These are phyloP conservation scores for Auriscalpium orientale DNA, from an alignment of 768 basidiomycete species.

Conservation along the genomic window DNA sequence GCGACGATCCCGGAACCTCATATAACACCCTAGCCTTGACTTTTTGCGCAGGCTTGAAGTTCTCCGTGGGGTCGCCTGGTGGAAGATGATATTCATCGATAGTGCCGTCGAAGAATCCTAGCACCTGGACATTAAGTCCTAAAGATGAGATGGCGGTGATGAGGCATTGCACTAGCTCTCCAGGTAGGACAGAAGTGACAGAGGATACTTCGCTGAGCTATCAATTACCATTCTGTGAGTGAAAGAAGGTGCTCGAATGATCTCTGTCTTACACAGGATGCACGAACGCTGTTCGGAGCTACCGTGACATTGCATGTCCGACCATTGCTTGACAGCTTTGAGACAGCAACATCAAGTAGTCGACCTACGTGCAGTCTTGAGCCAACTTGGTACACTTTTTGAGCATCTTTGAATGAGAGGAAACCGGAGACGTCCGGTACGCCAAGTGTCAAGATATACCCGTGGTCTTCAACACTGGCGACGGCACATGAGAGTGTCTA, in stretches of 20 bases:
- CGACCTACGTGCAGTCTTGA: slow-evolving; percentile 52
- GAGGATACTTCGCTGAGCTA: slow-evolving; percentile 74
- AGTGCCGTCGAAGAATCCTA: slow-evolving; percentile 90
- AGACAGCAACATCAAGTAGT: slow-evolving; percentile 59
- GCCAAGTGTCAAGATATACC: slow-evolving; percentile 85
- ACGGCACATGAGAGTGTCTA: slow-evolving; percentile 74
- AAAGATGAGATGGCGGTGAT: slow-evolving; percentile 66
- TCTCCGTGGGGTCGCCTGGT: slow-evolving; percentile 31
- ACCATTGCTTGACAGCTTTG: slow-evolving; percentile 65
- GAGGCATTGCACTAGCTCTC: slow-evolving; percentile 71
- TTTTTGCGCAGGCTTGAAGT: slow-evolving; percentile 61
- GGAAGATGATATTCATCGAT: slow-evolving; percentile 74
- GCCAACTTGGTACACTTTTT: slow-evolving; percentile 28
- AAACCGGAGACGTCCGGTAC: slow-evolving; percentile 76
- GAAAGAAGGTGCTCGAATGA: not conserved
- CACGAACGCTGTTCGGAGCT: slow-evolving; percentile 39
- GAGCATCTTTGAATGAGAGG: slow-evolving; percentile 67
- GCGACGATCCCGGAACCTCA: slow-evolving; percentile 57
- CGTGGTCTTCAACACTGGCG: slow-evolving; percentile 88
- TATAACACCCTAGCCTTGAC: slow-evolving; percentile 83
- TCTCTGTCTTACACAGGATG: slow-evolving; percentile 43
- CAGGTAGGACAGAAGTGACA: slow-evolving; percentile 80
- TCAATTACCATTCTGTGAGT: not conserved
- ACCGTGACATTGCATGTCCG: slow-evolving; percentile 67
- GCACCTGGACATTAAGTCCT: slow-evolving; percentile 82